Conservation (phyloP, 1,284 basidiomycete species). For the Boletellus deceptivus region DNA sequence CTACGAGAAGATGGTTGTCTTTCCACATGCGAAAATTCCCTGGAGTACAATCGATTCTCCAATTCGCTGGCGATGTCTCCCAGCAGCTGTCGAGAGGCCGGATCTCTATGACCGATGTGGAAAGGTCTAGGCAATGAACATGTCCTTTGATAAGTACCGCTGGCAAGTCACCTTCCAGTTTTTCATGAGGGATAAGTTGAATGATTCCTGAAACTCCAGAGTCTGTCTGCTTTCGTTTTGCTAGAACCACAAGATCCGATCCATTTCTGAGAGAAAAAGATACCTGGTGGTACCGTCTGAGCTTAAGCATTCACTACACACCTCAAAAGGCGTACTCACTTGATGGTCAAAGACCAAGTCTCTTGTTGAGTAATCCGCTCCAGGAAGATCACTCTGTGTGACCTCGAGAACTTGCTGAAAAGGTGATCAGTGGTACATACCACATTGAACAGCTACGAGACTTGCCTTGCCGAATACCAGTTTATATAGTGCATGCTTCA, state of each 20-base stretch:
- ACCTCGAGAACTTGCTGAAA: neutral
- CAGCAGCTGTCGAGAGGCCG: conserved; percentile 31
- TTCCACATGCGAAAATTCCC: conserved; percentile 8
- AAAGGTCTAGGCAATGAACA: conserved; percentile 40
- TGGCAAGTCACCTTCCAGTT: conserved; percentile 40
- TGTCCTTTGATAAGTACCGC: conserved; percentile 31
- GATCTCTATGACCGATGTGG: conserved; percentile 34
- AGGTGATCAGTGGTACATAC: neutral
- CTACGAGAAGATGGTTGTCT: conserved; percentile 22
- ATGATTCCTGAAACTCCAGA: neutral
- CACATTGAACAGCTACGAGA: neutral
- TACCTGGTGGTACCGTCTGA: conserved; percentile 20
- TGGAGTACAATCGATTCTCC: conserved; percentile 9
- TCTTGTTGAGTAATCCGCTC: conserved; percentile 39
- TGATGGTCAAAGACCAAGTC: conserved; percentile 21
- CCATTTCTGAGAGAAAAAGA: conserved; percentile 21
- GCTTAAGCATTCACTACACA: neutral
- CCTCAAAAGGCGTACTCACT: conserved; percentile 11
- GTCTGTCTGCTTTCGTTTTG: neutral
- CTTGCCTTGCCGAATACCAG: neutral
- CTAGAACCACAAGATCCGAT: neutral
- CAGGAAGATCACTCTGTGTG: conserved; percentile 33
- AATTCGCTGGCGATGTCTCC: conserved; percentile 17
- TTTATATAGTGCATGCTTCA: neutral
- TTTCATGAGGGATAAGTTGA: neutral